Percentiles rank a stretch among this genome's conserved stretches.
Conservation (phyloP, 2,329 filamentous ascomycete genomes). For the Diaporthe humulicola region DNA sequence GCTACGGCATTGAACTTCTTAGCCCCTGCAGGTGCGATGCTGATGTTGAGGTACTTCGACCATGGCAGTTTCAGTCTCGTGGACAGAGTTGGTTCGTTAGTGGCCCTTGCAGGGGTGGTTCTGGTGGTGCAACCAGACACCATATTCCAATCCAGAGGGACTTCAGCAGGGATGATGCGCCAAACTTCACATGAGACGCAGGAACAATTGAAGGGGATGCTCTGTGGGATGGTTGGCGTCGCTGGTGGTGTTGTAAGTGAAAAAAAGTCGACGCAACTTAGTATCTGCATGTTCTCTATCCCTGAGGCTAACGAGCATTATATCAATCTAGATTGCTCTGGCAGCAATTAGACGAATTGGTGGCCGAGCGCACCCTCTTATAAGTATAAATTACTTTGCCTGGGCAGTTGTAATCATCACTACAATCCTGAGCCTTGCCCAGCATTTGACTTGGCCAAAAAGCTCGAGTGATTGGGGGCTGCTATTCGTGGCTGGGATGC, state of each 20-base stretch:
- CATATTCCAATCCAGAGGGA: not conserved
- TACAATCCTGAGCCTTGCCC: constrained; percentile 45
- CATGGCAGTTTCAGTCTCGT: constrained; percentile 83
- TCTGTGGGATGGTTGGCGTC: constrained; percentile 30
- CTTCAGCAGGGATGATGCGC: not conserved
- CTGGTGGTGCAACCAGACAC: constrained; percentile 79
- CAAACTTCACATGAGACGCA: constrained; percentile 44
- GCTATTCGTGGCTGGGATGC: constrained; percentile 75
- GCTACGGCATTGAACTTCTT: constrained; percentile 93
- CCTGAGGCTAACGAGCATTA: not conserved
- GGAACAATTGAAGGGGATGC: constrained; percentile 21
- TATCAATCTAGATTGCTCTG: constrained; percentile 37
- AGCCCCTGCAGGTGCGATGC: constrained; percentile 82
- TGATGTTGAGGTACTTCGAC: constrained; percentile 81
- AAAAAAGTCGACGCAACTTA: rapidly evolving
- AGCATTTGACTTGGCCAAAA: constrained; percentile 59
- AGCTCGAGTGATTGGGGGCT: constrained; percentile 72
- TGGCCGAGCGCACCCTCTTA: constrained; percentile 31
- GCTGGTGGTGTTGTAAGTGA: constrained; percentile 34
- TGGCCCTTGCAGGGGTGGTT: constrained; percentile 84
- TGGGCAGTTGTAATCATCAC: constrained; percentile 34
- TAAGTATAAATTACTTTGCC: constrained; percentile 36
- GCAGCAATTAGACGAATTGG: constrained; percentile 43
- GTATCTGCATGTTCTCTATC: too few species aligned
- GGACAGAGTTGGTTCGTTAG: constrained; percentile 80